Conservation (phyloP, 78 protist genomes). For the Dictyostelium firmibasis region DNA sequence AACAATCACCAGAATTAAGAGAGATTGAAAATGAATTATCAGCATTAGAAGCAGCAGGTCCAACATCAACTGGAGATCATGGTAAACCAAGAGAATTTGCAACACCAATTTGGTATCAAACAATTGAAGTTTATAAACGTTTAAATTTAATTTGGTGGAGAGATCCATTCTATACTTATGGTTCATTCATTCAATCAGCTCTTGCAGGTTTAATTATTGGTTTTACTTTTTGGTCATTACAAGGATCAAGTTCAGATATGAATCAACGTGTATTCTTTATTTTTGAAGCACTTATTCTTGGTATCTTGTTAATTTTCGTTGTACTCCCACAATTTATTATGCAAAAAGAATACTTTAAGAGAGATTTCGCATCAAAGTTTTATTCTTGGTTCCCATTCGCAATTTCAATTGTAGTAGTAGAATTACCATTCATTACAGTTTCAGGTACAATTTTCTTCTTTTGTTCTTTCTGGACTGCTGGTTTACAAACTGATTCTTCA, state of each 20-base stretch:
- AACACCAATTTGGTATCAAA: slow-evolving; percentile 11
- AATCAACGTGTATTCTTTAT: slow-evolving; percentile 39
- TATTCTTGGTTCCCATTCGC: slow-evolving; percentile 63
- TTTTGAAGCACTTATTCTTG: slow-evolving; percentile 43
- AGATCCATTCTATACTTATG: slow-evolving; percentile 26
- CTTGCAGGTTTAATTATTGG: slow-evolving; percentile 52
- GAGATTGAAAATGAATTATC: background rate
- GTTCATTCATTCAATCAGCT: background rate
- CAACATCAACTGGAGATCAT: background rate
- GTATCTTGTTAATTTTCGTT: slow-evolving; percentile 36
- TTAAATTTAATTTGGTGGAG: slow-evolving; percentile 50
- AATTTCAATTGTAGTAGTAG: slow-evolving; percentile 24
- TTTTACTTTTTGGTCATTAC: slow-evolving; percentile 23
- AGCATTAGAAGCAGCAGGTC: slow-evolving; percentile 13
- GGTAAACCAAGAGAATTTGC: slow-evolving; percentile 61
- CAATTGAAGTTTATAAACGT: slow-evolving; percentile 49
- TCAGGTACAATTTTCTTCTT: slow-evolving; percentile 37
- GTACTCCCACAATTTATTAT: slow-evolving; percentile 23
- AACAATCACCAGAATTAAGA: slow-evolving; percentile 28
- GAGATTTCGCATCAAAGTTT: slow-evolving; percentile 44
- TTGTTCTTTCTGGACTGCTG: slow-evolving; percentile 36
- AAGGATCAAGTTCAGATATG: slow-evolving; percentile 45
- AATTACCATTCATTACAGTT: slow-evolving; percentile 33
- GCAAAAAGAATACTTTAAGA: slow-evolving; percentile 28
- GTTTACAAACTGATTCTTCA: background rate